Evolutionary conservation across 257 asterid genomes (phyloP).

Genomic region (Solanum pimpinellifolium): DNA sequence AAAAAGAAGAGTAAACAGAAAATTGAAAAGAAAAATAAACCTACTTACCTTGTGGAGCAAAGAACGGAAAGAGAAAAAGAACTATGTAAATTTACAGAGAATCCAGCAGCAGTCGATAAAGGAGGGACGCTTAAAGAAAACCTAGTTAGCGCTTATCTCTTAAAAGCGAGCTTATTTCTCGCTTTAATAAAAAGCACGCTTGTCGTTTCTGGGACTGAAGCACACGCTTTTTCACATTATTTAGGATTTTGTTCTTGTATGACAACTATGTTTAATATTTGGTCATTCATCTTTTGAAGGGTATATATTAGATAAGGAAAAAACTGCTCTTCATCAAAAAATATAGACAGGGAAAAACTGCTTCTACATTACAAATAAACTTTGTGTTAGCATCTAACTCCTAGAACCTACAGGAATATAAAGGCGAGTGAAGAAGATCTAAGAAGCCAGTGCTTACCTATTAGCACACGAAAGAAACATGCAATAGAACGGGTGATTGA

Average conservation of each 20-base stretch:
- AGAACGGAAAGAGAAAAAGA: no score
- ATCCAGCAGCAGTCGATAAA: no score
- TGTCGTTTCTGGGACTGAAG: no score
- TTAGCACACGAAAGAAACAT: not conserved
- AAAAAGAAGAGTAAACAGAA: no score
- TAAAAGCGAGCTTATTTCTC: no score
- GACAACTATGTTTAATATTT: not conserved
- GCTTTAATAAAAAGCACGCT: no score
- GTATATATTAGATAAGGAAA: not conserved
- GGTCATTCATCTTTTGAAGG: not conserved
- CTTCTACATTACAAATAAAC: not conserved
- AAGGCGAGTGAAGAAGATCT: not conserved
- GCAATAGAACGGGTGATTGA: not conserved
- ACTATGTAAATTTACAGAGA: no score
- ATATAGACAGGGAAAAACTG: not conserved
- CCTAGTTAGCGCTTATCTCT: no score
- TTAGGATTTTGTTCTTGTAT: not conserved
- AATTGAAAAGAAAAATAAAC: no score
- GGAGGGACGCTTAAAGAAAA: no score
- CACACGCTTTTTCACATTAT: not conserved
- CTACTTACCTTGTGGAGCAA: no score
- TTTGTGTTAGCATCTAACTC: not conserved
- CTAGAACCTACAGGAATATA: not conserved
- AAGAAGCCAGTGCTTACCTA: not conserved
- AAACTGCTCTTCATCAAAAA: not conserved